Base-by-base conservation (phyloP, 768 basidiomycete genomes). In the Leccinellum albellum region DNA sequence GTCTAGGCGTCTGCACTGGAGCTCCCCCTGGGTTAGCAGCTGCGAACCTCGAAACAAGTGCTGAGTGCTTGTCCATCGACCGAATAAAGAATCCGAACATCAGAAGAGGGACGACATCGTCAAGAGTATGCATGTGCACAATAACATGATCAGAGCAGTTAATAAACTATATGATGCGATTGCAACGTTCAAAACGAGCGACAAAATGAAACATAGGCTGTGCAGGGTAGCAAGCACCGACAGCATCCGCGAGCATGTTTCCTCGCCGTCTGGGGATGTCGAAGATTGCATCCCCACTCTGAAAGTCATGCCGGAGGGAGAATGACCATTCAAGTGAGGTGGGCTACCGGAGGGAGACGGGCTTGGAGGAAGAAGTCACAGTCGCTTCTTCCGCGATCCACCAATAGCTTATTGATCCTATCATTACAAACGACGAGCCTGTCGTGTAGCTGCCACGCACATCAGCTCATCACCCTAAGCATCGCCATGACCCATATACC, bases 251-350 rank as follows among this genome's bases (percentile, higher is more conserved):
- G 9, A 42, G 23, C 23, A 3, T 85, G 87, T 87, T 54, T 70
- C 68, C 50, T 89, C 89, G 28, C 91, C 92, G 68, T 94, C 93
- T 3, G n/a, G n/a, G n/a, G n/a, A 91, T 91, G 68, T 94, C 91
- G 7, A 88, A 88, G 51, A 95, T 82, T n/a, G 71, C 85, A 64
- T 87, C 93, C 72, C 91, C 93, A 66, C 90, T 68, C 93, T 94
- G 51, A 60, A 21, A 20, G n/a, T 40, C 37, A 46, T 29, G 40
- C 9, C 57, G 44, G 26, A 37, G 40, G n/a, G 24, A 9, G 59
- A 50, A 59, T 44, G 51, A 44, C 53, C 29, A 51, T 20, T 12
- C 17, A 33, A 40, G n/a, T 5, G 37, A 20, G n/a, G 37, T 40
- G 37, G 9, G 17, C 17, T 4, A 29, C 28, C 15, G 10, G 37